Evolutionary conservation across 2,329 filamentous ascomycete genomes (phyloP), one percentile per base, ranked within the genome.

Genomic region (Exophiala oligosperma): DNA sequence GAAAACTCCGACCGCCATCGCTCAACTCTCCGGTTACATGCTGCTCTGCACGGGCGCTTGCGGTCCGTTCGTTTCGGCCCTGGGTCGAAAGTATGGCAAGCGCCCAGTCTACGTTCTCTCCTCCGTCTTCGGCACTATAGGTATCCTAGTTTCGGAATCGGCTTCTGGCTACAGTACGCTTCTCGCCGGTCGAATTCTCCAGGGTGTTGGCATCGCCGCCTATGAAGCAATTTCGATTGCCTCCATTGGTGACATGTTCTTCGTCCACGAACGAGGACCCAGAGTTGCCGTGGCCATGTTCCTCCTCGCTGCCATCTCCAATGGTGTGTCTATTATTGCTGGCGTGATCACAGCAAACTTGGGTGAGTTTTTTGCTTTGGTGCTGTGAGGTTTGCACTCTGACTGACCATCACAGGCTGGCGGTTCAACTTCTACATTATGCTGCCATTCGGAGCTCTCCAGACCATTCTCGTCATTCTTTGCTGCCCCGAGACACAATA

Each of bases 31-130:
- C 2, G 56, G 60, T 23, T 64, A 62, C 40, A 49, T 49, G 26
- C 37, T 64, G 14, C 54, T 62, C 4, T 49, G 56, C 26, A 56
- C 60, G 3, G 62, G 56, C 7, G 49, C 52, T 40, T 40, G 50
- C 26, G 56, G 56, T 24, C 52, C 56, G 2, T 59, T 59, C 17
- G 60, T 58, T 29, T 74, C 77, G 9, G 69, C 68, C 8, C 59
- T 77, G 0, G 68, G 73, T 1, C 71, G 70, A 8, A 77, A 75
- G 58, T 77, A 76, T 57, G 76, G 76, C 2, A 74, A 76, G 28
- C 68, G 73, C 4, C 75, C 76, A 0, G 69, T 77, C 4, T 68
- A 77, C 14, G 74, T 77, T 59, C 52, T 64, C 21, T 77, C 72
- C 49, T 66, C 68, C 8, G 28, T 75, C 12, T 55, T 72, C 5